These are phyloP conservation scores for Hirsutella minnesotensis DNA, from an alignment of 2,329 filamentous ascomycete genomes.

Conservation along the genomic window DNA sequence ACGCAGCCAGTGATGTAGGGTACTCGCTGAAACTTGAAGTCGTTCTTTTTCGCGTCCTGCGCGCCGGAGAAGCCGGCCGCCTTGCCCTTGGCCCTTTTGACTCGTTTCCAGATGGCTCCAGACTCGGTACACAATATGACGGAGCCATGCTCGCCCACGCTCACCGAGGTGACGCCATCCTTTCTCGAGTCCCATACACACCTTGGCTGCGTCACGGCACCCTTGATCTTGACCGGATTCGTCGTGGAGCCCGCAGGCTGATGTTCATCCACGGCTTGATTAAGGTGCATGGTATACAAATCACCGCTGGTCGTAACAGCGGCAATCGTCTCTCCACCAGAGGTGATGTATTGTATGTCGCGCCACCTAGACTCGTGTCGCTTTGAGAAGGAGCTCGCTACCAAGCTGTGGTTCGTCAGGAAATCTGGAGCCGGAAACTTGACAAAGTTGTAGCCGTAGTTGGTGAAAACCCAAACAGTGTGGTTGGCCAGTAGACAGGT, in stretches of 20 bases:
- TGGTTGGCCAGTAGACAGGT: conserved; percentile 75
- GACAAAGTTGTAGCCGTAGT: conserved; percentile 89
- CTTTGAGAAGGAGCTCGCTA: conserved; percentile 39
- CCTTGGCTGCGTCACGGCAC: conserved; percentile 64
- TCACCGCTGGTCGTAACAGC: conserved; percentile 77
- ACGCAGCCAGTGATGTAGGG: conserved; percentile 77
- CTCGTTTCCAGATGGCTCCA: conserved; percentile 84
- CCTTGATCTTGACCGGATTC: conserved; percentile 81
- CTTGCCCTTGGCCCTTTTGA: conserved; percentile 73
- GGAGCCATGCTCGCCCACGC: conserved; percentile 82
- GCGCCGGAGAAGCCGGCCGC: conserved; percentile 37
- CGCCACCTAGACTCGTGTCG: conserved; percentile 51
- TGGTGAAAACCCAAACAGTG: conserved; percentile 87
- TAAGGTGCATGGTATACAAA: conserved; percentile 74
- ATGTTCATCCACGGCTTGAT: conserved; percentile 50
- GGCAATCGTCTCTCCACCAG: conserved; percentile 84
- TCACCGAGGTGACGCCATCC: conserved; percentile 74
- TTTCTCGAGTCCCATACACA: conserved; percentile 86
- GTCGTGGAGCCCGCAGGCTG: conserved; percentile 64
- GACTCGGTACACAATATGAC: conserved; percentile 90
- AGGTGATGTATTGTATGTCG: conserved; percentile 63
- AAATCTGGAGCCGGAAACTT: conserved; percentile 65
- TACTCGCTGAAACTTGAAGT: conserved; percentile 91
- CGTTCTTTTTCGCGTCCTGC: conserved; percentile 56
- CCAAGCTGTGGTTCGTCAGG: conserved; percentile 58